Evolutionary conservation across 2,329 filamentous ascomycete genomes (phyloP), one percentile per base, ranked within the genome.

Genomic region (Ilyonectria destructans): DNA sequence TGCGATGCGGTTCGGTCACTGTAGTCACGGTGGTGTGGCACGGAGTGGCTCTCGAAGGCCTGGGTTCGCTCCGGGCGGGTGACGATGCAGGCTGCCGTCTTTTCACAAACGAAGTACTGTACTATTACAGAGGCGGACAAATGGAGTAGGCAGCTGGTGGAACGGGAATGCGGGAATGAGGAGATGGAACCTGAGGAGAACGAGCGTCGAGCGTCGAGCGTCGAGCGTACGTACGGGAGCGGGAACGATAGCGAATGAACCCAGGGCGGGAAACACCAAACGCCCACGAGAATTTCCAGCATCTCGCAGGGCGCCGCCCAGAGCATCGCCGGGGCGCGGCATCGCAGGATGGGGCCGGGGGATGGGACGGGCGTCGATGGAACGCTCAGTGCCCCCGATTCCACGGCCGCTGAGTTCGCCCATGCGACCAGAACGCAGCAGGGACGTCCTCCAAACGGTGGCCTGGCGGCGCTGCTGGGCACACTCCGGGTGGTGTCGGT

Each of bases 351-450:
- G 51, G 45, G 19, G 43, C n/a, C 40, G 56, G 33, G 48, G 62
- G 35, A 21, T n/a, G 69, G 67, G 70, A 64, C 58, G 64, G 55
- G 57, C 60, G 45, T 64, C 78, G 77, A 80, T 80, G 66, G 61
- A 58, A 63, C 71, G 62, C 78, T 74, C 69, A 80, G 80, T 80
- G 79, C 75, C 71, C 71, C 73, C 80, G 80, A 81, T 81, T 74
- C 69, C 70, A 73, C 79, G 61, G 71, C 54, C 67, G 51, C 33
- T 69, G 70, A 74, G 73, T 73, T 71, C 68, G 67, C 54, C 61
- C 31, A 65, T 37, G 67, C 52, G 75, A 80, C 79, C 78, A 77
- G 71, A 77, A 71, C 59, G 62, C 73, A 79, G 78, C 75, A 79
- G 75, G 77, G 74, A 69, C 71, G 70, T 62, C 68, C 57, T 70